These are phyloP conservation scores for Omphalotus olearius DNA, from an alignment of 1,284 basidiomycete genomes.

Conservation along the genomic window DNA sequence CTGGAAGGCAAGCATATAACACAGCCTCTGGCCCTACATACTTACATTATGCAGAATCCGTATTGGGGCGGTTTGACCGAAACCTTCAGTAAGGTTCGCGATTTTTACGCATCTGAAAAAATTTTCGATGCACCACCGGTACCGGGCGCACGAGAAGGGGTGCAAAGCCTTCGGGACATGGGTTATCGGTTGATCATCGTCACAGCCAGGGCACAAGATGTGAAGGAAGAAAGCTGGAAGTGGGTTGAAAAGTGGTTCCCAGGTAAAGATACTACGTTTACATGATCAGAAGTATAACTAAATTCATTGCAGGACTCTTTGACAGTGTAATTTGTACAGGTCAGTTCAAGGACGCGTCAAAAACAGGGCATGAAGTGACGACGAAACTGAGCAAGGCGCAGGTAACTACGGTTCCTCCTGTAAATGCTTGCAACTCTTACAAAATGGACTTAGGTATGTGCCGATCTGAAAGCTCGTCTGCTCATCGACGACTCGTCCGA, in stretches of 20 bases:
- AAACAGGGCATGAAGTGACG: slow-evolving; percentile 42
- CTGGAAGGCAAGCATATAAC: slow-evolving; percentile 45
- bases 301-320: slow-evolving; percentile 42
- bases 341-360: slow-evolving; percentile 57
- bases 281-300: too few relatives aligned
- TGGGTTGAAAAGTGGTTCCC: slow-evolving; percentile 70
- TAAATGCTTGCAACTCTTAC: background rate
- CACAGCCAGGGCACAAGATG: slow-evolving; percentile 62
- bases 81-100: slow-evolving; percentile 55
- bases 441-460: slow-evolving; percentile 46
- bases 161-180: slow-evolving; percentile 50
- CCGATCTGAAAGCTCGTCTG: slow-evolving; percentile 55
- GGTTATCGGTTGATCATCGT: slow-evolving; percentile 72
- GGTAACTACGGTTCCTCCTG: slow-evolving; percentile 30
- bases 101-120: slow-evolving; percentile 53
- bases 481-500: slow-evolving; percentile 79
- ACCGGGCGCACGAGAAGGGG: slow-evolving; percentile 60
- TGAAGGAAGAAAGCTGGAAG: slow-evolving; percentile 56
- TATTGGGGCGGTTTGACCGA: slow-evolving; percentile 67
- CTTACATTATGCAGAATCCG: slow-evolving; percentile 42
- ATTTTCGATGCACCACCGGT: slow-evolving; percentile 55
- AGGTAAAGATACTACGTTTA: slow-evolving; percentile 28
- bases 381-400: slow-evolving; percentile 69
- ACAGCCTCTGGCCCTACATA: background rate
- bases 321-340: slow-evolving; percentile 74